These are phyloP conservation scores for Euphorbia tirucalli DNA, from an alignment of 345 rosid genomes.

Conservation along the genomic window DNA sequence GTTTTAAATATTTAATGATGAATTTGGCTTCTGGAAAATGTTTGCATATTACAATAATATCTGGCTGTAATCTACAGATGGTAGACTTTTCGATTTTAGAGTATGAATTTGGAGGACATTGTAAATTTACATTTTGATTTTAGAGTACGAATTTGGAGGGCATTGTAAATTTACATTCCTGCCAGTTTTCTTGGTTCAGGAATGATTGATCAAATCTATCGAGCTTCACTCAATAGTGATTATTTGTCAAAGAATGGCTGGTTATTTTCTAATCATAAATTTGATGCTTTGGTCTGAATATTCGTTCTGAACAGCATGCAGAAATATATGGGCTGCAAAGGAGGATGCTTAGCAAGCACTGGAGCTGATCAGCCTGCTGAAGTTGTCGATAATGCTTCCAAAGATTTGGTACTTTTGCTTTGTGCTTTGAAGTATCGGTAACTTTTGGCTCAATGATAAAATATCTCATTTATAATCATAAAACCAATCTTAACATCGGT, in stretches of 20 bases:
- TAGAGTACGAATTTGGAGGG: not conserved
- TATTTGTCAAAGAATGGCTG: not conserved
- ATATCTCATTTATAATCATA: not conserved
- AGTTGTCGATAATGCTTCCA: conserved; percentile 86
- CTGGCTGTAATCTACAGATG: not conserved
- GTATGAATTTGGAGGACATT: too few relatives aligned
- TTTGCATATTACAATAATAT: too few relatives aligned
- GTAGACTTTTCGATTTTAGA: too few relatives aligned
- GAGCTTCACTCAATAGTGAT: not conserved
- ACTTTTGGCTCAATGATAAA: not conserved
- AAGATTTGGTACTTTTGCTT: conserved; percentile 55
- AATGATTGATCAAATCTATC: not conserved
- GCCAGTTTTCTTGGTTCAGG: not conserved
- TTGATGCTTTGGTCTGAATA: not conserved
- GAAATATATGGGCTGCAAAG: conserved; percentile 83
- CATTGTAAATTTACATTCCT: not conserved
- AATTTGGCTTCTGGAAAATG: too few relatives aligned
- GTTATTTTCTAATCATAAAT: not conserved
- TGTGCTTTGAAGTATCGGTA: not conserved
- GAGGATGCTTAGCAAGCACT: conserved; percentile 75
- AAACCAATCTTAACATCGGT: not conserved
- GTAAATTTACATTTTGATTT: too few relatives aligned
- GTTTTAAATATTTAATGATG: too few relatives aligned
- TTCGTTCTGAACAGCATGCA: conserved; percentile 49
- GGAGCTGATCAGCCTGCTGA: conserved; percentile 96